Base-by-base conservation (phyloP, 2,329 filamentous ascomycete species). In the Aureobasidium sp. region DNA sequence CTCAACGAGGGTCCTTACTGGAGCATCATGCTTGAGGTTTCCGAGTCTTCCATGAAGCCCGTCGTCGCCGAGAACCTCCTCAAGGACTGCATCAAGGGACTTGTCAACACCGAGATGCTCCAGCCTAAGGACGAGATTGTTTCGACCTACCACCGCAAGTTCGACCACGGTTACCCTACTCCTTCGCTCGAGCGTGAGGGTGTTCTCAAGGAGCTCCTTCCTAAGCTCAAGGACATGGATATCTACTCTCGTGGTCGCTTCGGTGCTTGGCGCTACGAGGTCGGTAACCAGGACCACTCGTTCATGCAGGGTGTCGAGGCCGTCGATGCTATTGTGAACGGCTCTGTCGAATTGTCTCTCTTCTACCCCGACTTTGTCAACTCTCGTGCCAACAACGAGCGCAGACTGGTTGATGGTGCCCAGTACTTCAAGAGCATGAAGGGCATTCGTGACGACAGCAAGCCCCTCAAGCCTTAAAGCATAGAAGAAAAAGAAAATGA, bases 11-110 rank as follows among this genome's bases (percentile, higher is more conserved):
- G 94, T 37, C 94, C 94, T 46, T 99, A 99, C 86, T 99, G 94
- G 94, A 97, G 93, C 67, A 95, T 99, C 82, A 99, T 99, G 94
- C 81, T 99, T 70, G 94, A 99, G 79, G 89, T 99, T 65, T 97
- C 94, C 36, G 90, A 99, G 79, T 97, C 93, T 36, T 85, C 84
- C 72, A 86, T 96, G 87, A 99, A 99, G 85, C 90, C 92, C 43
- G 92, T 97, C 36, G 87, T 97, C 77, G 81, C 89, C 70, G 85
- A 86, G 70, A 96, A 88, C 76, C 79, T 99, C 66, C 82, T 99
- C 71, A 85, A 84, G 76, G 92, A 99, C 73, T 94, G 86, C 72
- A 97, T 99, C 75, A 89, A 96, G 80, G 94, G 94, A 72, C 88
- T 97, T 56, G 84, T 99, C 82, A 97, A 97, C 85, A 99, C 94